Evolutionary conservation across 176 grass and related monocot species (phyloP).

Genomic region (Elymus sibiricus): DNA sequence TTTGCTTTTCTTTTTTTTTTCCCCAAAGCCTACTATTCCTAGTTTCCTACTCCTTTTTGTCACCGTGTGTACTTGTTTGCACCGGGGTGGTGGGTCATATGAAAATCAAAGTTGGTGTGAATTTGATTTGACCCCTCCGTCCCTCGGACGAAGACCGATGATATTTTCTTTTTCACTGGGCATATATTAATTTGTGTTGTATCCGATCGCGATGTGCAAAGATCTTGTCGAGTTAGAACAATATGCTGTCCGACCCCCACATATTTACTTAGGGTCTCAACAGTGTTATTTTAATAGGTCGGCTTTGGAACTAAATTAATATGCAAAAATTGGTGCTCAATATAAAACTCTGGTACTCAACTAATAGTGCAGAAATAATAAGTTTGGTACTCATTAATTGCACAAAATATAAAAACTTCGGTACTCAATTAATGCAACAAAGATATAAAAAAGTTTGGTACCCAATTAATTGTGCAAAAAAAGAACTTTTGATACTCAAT

Average conservation of each 20-base stretch:
- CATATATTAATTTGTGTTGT: neutral
- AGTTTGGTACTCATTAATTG: too few species aligned
- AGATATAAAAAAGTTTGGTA: neutral
- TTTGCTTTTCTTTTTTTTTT: neutral
- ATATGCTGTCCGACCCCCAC: neutral
- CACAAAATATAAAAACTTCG: too few species aligned
- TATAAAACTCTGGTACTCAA: too few species aligned
- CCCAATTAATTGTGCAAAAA: neutral
- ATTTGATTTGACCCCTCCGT: neutral
- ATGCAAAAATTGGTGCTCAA: too few species aligned
- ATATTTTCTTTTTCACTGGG: neutral
- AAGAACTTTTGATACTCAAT: neutral
- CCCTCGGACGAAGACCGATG: neutral
- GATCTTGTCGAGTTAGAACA: neutral
- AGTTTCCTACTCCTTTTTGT: constrained; percentile 13
- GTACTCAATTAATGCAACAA: too few species aligned
- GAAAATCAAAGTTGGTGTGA: neutral
- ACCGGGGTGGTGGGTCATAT: neutral
- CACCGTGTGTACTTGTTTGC: neutral
- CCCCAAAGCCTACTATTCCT: constrained; percentile 28
- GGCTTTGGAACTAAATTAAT: neutral
- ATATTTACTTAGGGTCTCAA: neutral
- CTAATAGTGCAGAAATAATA: too few species aligned
- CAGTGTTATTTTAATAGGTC: neutral
- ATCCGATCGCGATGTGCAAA: neutral